Evolutionary conservation across 805 yeast genomes (phyloP), one percentile per base, ranked within the genome.

Genomic region (Candida methanosorbosa): DNA sequence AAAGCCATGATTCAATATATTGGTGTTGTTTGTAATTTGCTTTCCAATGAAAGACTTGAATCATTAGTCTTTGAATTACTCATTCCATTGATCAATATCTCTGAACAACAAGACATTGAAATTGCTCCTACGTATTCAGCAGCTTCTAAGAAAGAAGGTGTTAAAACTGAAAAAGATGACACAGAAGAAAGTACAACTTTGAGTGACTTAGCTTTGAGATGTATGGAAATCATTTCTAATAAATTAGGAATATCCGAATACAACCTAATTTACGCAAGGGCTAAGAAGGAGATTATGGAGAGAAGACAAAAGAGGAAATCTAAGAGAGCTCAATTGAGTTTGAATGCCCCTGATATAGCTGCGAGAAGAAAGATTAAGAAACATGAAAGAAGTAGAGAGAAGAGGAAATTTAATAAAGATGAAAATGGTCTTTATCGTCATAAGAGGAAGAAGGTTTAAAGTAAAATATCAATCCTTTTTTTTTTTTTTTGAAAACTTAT

Each of bases 311-410:
- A 85, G 32, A 75, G 97, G 57, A 76, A 69, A 51, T 71, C 82
- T 0, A 80, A 78, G 50, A 68, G 87, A 38, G 81, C 94, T 0
- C 78, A 81, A 38, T 60, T 85, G 52, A 81, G 86, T 3, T 66
- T 88, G 9, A 71, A 68, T 16, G 82, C 81, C 4, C 97, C 97
- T 1, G 95, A 81, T 13, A 59, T 72, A 28, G 79, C 85, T n/a
- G 92, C 95, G 2, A 72, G 70, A 44, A 74, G 83, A 56, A 84
- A 81, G 60, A 50, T 84, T 49, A 79, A 68, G 58, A 84, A 82
- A 55, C 94, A 88, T 60, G 75, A 68, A 26, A 72, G 79, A 46
- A 70, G 73, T 20, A 75, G 88, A 54, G 92, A 82, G 42, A 83
- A 80, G 65, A 72, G 95, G 56, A 81, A 72, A 51, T 75, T 67